Evolutionary conservation across 1,284 basidiomycete genomes (phyloP).

Genomic region (Leccinum subspadiceum): DNA sequence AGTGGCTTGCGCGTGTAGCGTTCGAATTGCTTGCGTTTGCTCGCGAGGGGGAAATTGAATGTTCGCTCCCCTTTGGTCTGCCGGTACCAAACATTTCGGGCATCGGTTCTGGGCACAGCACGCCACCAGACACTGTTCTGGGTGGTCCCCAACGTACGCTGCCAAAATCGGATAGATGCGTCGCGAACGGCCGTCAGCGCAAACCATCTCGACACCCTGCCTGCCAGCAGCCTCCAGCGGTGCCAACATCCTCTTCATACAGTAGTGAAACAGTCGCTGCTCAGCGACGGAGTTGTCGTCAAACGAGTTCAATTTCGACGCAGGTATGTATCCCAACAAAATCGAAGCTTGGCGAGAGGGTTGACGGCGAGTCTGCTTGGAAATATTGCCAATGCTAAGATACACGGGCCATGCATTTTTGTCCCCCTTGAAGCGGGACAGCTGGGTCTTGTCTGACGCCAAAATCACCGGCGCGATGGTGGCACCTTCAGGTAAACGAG

Average conservation of each 20-base stretch:
- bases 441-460: not conserved
- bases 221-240: not conserved
- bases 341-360: not conserved
- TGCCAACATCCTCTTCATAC: not conserved
- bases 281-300: not conserved
- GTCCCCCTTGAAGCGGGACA: not conserved
- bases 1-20: not conserved
- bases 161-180: conserved; percentile 23
- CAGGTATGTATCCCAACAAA: not conserved
- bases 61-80: not conserved
- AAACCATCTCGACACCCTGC: not conserved
- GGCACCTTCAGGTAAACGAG: not conserved
- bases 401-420: not conserved
- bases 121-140: conserved; percentile 10
- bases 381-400: not conserved
- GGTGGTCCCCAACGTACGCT: not conserved
- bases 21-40: not conserved
- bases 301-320: not conserved
- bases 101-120: conserved; percentile 24
- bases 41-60: not conserved
- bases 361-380: not conserved
- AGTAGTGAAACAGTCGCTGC: not conserved
- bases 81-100: conserved; percentile 9
- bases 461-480: not conserved
- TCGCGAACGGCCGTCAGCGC: not conserved